Base-by-base conservation (phyloP, 805 yeast species). In the Candida alai region DNA sequence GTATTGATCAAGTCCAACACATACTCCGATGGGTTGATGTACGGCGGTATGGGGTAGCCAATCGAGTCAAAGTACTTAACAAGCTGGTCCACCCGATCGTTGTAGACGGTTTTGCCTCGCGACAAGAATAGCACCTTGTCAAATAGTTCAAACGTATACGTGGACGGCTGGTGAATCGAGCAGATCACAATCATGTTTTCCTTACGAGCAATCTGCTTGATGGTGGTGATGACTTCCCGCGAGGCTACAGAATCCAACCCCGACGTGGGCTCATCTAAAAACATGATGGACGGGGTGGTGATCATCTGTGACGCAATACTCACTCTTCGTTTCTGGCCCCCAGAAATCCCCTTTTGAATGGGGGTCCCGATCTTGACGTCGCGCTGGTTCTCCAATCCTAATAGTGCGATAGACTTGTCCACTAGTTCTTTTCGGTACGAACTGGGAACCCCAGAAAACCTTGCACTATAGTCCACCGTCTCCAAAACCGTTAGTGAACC, bases 221-320 rank as follows among this genome's bases (percentile, higher is more conserved):
- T 36, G 37, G 72, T 67, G 42, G 66, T 65, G 32, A 74, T 61
- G 42, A 76, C 72, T 16, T 78, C 67, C 70, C 74, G 64, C 6
- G 80, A 71, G 17, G 80, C 68, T 16, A 48, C 52, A n/a, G 80
- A 70, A 46, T 76, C 80, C 42, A 74, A 55, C 25, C 80, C 80
- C 21, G 80, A 74, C 12, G 80, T 76, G 21, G 80, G 79, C 48
- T 76, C 81, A 58, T 76, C 81, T 38, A 76, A 56, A 49, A 77
- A 75, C 22, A 76, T 54, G 30, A 76, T 41, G 6, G 40, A 29
- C 4, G 56, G 56, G 20, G 30, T 42, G 9, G 46, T 40, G 8
- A 51, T 34, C 27, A 49, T 24, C 26, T 51, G 51, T 22, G 42
- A 39, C 9, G 52, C 54, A 35, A 50, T 40, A 17, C 47, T 42